Percentiles rank a stretch among this genome's conserved stretches.
phyloP scores from a whole-genome alignment of 2,329 filamentous ascomycete species.

The Ophiocordyceps camponoti-saundersi region DNA sequence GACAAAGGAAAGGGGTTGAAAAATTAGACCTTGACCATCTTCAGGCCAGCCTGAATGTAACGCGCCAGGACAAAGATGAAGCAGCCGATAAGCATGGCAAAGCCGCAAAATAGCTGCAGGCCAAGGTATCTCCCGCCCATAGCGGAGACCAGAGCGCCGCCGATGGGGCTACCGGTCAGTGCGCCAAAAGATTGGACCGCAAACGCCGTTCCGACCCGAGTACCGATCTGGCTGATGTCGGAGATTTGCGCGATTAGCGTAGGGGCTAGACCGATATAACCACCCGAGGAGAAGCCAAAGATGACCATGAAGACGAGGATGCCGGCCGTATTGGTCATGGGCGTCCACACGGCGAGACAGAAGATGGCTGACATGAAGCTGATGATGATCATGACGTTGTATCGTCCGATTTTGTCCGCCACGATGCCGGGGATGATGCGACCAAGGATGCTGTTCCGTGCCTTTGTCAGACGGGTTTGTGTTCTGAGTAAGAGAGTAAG shows the following conservation, averaged over 20 bases:
- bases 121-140: slow-evolving; percentile 37
- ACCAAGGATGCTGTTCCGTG: slow-evolving; percentile 23
- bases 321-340: slow-evolving; percentile 30
- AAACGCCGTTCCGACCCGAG: slow-evolving; percentile 48
- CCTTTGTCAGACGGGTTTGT: not conserved
- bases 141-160: slow-evolving; percentile 37
- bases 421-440: slow-evolving; percentile 32
- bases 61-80: slow-evolving; percentile 14
- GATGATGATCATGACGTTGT: slow-evolving; percentile 9
- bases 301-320: slow-evolving; percentile 48
- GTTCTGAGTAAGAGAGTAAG: not conserved
- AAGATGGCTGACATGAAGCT: slow-evolving; percentile 28
- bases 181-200: slow-evolving; percentile 45
- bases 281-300: slow-evolving; percentile 55
- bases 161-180: slow-evolving; percentile 51
- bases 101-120: slow-evolving; percentile 48
- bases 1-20: not conserved
- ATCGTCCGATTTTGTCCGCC: slow-evolving; percentile 17
- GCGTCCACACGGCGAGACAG: slow-evolving; percentile 30
- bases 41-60: slow-evolving; percentile 17
- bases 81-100: slow-evolving; percentile 21
- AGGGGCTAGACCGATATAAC: slow-evolving; percentile 45
- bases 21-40: slow-evolving; percentile 14
- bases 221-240: slow-evolving; percentile 52
- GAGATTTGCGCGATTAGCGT: slow-evolving; percentile 54